Base-by-base conservation (phyloP, 139 green algal genomes). In the Auxenochlorella protothecoides region DNA sequence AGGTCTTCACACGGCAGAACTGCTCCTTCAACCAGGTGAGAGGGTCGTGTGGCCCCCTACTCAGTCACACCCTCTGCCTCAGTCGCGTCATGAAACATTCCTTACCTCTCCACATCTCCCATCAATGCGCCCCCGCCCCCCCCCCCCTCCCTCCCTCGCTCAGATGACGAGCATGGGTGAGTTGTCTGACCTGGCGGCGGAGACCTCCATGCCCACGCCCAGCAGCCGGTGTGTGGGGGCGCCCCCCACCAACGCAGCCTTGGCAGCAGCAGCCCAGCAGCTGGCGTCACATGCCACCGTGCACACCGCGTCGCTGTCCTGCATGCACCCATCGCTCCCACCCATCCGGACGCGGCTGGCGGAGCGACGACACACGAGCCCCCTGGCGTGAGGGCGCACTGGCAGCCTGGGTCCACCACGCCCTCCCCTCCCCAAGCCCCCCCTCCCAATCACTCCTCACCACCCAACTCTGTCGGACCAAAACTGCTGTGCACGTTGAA, bases 1-100 rank as follows among this genome's bases (percentile, higher is more conserved):
- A 67, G 5, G 68, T 82, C 10, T 76, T 82, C 27, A 56, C 61
- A 44, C 52, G 44, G 63, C 71, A 68, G 6, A 67, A 9, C 70
- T 16, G 60, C 55, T 14, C 12, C 3, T 51, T 74, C 14, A 11
- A 69, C 27, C 57, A 72, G 72, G 27, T 44, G 27, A 44, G 27
- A 44, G 27, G 27, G 27, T 44, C 27, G 27, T 44, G 27, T 44
- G 27, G 27, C 27, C 27, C 27, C 27, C 27, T 44, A 1, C 27
- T 44, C 27, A 44, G 27, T 44, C 27, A 44, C 27, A 44, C 27
- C 27, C 27, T 44, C 27, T 44, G 27, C 27, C 27, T 44, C 27
- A 44, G 27, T 44, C 27, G 27, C 27, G 27, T 44, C 27, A 44
- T 44, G 27, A 44, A 44, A 44, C 1, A 52, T 66, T 59, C 12